Conservation (phyloP, 1,284 basidiomycete species). For the Quambalaria eucalypti region DNA sequence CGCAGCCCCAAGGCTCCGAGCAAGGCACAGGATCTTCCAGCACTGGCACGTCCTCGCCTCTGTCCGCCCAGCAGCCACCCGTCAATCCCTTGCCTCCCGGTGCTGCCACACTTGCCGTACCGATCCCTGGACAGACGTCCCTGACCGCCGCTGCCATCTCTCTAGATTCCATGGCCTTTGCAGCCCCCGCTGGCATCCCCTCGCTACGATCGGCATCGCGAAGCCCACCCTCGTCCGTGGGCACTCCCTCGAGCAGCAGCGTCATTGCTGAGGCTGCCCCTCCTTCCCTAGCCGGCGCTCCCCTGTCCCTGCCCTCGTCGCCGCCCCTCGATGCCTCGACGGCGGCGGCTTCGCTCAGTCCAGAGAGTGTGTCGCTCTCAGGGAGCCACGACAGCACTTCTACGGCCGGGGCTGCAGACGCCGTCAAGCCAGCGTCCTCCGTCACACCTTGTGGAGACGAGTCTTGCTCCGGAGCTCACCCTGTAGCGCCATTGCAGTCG, state of each 20-base stretch:
- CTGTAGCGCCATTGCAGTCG: background rate
- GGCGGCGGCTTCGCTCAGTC: background rate
- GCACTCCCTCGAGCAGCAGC: background rate
- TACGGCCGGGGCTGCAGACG: background rate
- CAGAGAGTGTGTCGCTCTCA: too few relatives aligned
- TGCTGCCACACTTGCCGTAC: conserved; percentile 6
- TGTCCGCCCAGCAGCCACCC: background rate
- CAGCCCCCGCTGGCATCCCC: too few relatives aligned
- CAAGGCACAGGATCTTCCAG: background rate
- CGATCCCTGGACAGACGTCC: background rate
- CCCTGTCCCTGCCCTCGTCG: background rate
- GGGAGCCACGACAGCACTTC: too few relatives aligned
- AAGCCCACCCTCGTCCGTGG: too few relatives aligned
- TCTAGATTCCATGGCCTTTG: background rate
- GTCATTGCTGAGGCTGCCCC: background rate
- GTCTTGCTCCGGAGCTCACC: too few relatives aligned
- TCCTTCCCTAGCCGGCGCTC: background rate
- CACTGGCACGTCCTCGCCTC: too few relatives aligned
- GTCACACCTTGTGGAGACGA: too few relatives aligned
- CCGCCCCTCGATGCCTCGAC: background rate
- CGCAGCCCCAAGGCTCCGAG: background rate
- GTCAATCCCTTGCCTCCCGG: conserved; percentile 4
- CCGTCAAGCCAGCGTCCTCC: background rate
- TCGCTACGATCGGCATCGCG: too few relatives aligned
- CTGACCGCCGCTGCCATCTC: conserved; percentile 1